Percentiles rank a stretch among this genome's conserved stretches.
These are phyloP conservation scores for Fusarium luffae DNA, from an alignment of 2,329 filamentous ascomycete genomes.

Conservation along the genomic window DNA sequence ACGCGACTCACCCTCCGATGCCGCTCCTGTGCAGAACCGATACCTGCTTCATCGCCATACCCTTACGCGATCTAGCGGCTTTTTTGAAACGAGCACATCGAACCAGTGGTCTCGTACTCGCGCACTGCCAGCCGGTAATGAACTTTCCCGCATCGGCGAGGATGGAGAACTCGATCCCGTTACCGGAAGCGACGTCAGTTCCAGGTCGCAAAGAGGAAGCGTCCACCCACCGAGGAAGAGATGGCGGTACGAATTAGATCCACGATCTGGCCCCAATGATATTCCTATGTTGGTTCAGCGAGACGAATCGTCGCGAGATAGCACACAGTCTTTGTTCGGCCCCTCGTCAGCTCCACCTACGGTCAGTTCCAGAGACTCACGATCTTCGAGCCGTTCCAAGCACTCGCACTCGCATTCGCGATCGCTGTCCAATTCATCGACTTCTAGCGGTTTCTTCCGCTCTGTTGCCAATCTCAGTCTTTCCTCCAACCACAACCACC, in stretches of 20 bases:
- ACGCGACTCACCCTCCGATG: conserved; percentile 50
- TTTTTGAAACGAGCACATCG: conserved; percentile 88
- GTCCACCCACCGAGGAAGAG: conserved; percentile 57
- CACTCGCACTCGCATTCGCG: conserved; percentile 51
- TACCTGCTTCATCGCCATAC: conserved; percentile 92
- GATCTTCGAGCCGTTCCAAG: conserved; percentile 38
- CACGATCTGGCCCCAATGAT: conserved; percentile 76
- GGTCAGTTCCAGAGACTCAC: conserved; percentile 57
- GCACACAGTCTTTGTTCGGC: conserved; percentile 50
- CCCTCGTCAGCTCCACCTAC: conserved; percentile 36
- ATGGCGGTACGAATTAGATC: conserved; percentile 92
- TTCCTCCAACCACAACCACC: conserved; percentile 56
- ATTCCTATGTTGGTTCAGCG: conserved; percentile 90
- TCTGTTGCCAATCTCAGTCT: conserved; percentile 83
- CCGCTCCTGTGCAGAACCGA: conserved; percentile 68
- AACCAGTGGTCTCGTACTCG: conserved; percentile 72
- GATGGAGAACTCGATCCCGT: conserved; percentile 45
- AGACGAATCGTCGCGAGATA: conserved; percentile 57
- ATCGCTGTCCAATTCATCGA: conserved; percentile 63
- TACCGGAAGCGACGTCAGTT: conserved; percentile 39
- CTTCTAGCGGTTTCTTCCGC: conserved; percentile 74
- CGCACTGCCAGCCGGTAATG: conserved; percentile 50
- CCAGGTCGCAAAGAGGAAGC: conserved; percentile 24
- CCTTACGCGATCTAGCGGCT: conserved; percentile 88
- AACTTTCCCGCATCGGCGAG: conserved; percentile 67